Percentiles rank a stretch among this genome's conserved stretches.
These are phyloP conservation scores for Oryza meyeriana DNA, from an alignment of 176 grass and related monocot species.

Conservation along the genomic window DNA sequence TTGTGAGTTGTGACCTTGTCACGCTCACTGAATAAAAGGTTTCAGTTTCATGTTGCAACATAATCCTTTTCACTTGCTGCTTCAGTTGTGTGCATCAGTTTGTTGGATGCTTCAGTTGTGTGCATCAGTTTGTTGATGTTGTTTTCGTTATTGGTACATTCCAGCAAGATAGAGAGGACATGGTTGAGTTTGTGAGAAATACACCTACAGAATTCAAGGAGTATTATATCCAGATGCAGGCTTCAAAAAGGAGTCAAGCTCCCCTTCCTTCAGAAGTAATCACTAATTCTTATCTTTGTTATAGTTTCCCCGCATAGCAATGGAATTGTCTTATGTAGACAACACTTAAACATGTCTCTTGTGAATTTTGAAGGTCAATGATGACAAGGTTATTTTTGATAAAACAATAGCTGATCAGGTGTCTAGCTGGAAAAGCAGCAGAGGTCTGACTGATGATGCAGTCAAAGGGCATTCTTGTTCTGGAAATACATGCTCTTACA, in stretches of 20 bases:
- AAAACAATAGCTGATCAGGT: constrained; percentile 90
- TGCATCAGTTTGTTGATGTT: constrained; percentile 1
- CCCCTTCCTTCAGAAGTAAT: constrained; percentile 75
- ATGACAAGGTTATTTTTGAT: constrained; percentile 76
- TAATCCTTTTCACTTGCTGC: constrained; percentile 8
- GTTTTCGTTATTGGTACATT: constrained; percentile 9
- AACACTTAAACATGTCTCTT: constrained; percentile 1
- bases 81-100: neutral
- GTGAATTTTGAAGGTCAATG: constrained; percentile 65
- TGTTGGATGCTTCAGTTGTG: neutral
- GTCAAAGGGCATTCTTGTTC: constrained; percentile 74
- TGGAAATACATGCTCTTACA: constrained; percentile 79
- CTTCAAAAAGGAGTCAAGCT: constrained; percentile 86
- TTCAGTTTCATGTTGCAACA: neutral
- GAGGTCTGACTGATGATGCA: constrained; percentile 75
- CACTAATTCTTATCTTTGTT: constrained; percentile 8
- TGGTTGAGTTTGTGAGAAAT: constrained; percentile 79
- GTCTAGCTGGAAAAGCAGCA: constrained; percentile 88
- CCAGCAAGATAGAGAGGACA: constrained; percentile 80
- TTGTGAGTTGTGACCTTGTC: neutral
- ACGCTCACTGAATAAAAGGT: neutral
- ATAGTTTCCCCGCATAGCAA: neutral
- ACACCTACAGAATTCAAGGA: constrained; percentile 81
- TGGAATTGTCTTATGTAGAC: neutral
- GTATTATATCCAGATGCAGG: constrained; percentile 97